Evolutionary conservation across 768 basidiomycete genomes (phyloP).

Genomic region (Pleurotus eryngii): DNA sequence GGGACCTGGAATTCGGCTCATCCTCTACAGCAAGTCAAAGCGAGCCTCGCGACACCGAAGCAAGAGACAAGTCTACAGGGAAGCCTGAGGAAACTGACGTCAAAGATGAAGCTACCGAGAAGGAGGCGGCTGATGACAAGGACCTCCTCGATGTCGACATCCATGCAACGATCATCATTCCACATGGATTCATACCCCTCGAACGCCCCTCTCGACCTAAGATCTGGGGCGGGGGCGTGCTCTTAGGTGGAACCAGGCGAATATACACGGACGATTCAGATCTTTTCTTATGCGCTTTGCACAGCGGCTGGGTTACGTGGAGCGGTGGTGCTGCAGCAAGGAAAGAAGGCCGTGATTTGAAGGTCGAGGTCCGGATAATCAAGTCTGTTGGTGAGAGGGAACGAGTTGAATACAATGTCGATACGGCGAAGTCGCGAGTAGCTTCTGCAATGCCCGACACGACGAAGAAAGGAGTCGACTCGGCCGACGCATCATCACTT

Average conservation of each 20-base stretch:
- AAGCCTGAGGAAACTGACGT: slow-evolving; percentile 15
- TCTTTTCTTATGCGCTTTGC: slow-evolving; percentile 64
- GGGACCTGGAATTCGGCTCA: slow-evolving; percentile 26
- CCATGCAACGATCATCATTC: slow-evolving; percentile 54
- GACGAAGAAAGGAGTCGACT: slow-evolving; percentile 8
- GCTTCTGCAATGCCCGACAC: slow-evolving; percentile 9
- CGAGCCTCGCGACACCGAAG: slow-evolving; percentile 15
- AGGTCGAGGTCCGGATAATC: slow-evolving; percentile 35
- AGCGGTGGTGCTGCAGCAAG: slow-evolving; percentile 36
- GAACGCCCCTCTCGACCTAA: slow-evolving; percentile 49
- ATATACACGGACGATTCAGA: slow-evolving; percentile 81
- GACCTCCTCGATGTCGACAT: slow-evolving; percentile 39
- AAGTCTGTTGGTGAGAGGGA: slow-evolving; percentile 4
- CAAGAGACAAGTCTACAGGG: slow-evolving; percentile 16
- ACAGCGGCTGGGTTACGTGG: slow-evolving; percentile 58
- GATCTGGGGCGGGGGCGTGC: slow-evolving; percentile 71
- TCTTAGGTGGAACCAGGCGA: slow-evolving; percentile 40
- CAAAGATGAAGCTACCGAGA: slow-evolving; percentile 14
- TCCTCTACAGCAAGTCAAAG: slow-evolving; percentile 13
- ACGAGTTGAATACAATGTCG: slow-evolving; percentile 20
- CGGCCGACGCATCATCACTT: too few species aligned
- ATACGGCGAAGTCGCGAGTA: slow-evolving; percentile 11
- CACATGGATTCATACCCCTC: slow-evolving; percentile 53
- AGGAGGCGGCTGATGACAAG: slow-evolving; percentile 12
- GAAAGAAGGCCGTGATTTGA: slow-evolving; percentile 35